Conservation (phyloP, 1,139 yeast species). For the Arxiozyma slooffiae region DNA sequence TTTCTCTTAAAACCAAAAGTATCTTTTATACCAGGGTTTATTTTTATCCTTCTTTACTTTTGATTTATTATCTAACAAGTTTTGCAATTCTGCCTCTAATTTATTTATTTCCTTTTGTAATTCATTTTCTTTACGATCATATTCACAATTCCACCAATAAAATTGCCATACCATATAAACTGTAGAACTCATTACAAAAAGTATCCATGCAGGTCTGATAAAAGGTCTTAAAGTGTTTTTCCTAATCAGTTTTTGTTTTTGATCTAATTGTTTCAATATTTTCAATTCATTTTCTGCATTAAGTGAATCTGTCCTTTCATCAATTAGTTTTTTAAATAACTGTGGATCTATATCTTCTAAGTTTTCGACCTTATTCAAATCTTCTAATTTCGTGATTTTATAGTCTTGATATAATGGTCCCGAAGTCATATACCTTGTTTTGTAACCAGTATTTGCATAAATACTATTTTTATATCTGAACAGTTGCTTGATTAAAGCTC, state of each 20-base stretch:
- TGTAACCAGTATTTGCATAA: background rate
- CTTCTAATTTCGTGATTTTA: constrained; percentile 22
- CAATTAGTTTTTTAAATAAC: constrained; percentile 22
- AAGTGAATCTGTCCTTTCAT: constrained; percentile 25
- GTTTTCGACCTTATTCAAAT: constrained; percentile 23
- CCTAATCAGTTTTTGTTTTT: constrained; percentile 14
- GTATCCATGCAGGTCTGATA: constrained; percentile 25
- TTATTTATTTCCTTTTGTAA: constrained; percentile 11
- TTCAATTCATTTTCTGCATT: constrained; percentile 25
- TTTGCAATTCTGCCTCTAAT: constrained; percentile 16
- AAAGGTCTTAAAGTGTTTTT: constrained; percentile 19
- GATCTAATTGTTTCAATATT: constrained; percentile 20
- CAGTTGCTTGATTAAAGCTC: background rate
- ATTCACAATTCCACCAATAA: too few relatives aligned
- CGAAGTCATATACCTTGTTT: background rate
- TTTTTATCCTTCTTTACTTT: background rate
- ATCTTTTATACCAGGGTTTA: constrained; percentile 3
- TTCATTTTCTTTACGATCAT: constrained; percentile 25
- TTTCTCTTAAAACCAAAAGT: background rate
- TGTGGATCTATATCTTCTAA: constrained; percentile 28
- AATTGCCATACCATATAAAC: constrained; percentile 27
- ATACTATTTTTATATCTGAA: background rate
- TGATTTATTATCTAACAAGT: constrained; percentile 1
- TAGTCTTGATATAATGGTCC: background rate
- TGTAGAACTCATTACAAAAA: constrained; percentile 26